Percentiles rank a stretch among this genome's conserved stretches.
Evolutionary conservation across 345 rosid genomes (phyloP).

Genomic region (Clausena lansium): DNA sequence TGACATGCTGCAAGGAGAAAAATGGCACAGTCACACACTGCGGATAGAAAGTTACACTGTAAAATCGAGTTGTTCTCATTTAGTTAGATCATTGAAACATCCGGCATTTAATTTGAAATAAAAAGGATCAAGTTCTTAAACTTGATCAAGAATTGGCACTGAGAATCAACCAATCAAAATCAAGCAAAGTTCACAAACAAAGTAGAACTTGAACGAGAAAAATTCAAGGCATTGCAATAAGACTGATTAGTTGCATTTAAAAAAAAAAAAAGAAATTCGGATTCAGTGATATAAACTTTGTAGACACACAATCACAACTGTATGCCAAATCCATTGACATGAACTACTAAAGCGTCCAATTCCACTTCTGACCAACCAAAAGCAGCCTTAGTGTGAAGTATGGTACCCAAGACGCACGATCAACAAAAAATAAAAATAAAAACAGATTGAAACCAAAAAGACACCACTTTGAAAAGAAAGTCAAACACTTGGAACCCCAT

Average conservation of each 20-base stretch:
- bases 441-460: constrained; percentile 11
- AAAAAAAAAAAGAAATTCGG: too few species aligned
- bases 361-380: constrained; percentile 13
- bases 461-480: background rate
- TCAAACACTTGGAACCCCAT: background rate
- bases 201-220: background rate
- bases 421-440: background rate
- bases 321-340: constrained; percentile 3
- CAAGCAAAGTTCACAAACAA: background rate
- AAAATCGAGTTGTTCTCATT: background rate
- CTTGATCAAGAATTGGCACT: background rate
- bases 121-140: background rate
- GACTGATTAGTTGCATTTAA: constrained; percentile 3
- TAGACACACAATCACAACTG: constrained; percentile 1
- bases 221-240: background rate
- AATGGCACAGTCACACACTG: constrained; percentile 4
- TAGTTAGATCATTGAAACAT: background rate
- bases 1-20: constrained; percentile 51
- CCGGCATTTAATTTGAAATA: background rate
- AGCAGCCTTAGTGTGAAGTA: constrained; percentile 11
- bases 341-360: background rate
- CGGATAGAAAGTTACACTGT: background rate
- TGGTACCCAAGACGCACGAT: constrained; percentile 23
- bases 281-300: background rate
- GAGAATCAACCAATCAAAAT: constrained; percentile 1